These are phyloP conservation scores for Taphrina pruni DNA, from an alignment of 1,139 yeast genomes.

Conservation along the genomic window DNA sequence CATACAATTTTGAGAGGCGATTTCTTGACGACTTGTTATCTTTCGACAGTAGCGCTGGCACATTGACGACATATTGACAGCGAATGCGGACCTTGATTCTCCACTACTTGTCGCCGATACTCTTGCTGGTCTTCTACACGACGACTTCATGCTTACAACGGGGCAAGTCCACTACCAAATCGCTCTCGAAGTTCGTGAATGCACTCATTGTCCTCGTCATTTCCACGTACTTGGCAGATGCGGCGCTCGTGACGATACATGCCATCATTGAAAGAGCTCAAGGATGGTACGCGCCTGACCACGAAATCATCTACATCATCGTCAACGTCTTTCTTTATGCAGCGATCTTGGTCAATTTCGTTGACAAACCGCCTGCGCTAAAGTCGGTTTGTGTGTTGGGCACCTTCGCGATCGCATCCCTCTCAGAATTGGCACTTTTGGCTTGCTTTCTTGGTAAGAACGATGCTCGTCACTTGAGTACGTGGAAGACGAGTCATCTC, in stretches of 20 bases:
- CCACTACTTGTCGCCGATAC: slow-evolving; percentile 22
- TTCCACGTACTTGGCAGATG: slow-evolving; percentile 22
- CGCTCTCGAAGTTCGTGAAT: slow-evolving; percentile 8
- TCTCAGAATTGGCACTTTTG: slow-evolving; percentile 26
- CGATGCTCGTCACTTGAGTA: slow-evolving; percentile 11
- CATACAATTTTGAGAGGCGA: too few relatives aligned
- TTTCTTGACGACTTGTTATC: too few relatives aligned
- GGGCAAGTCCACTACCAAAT: slow-evolving; percentile 7
- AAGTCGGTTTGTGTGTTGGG: slow-evolving; percentile 22
- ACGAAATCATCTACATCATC: slow-evolving; percentile 26
- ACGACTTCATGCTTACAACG: slow-evolving; percentile 31
- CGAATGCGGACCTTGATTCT: slow-evolving; percentile 24
- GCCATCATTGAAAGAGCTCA: slow-evolving; percentile 21
- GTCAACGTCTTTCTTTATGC: slow-evolving; percentile 31
- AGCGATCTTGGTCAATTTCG: slow-evolving; percentile 29
- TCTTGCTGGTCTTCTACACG: slow-evolving; percentile 16
- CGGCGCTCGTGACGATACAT: slow-evolving; percentile 23
- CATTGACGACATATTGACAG: not conserved
- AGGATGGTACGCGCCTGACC: slow-evolving; percentile 33
- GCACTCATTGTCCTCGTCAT: slow-evolving; percentile 18
- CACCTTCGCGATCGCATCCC: slow-evolving; percentile 11
- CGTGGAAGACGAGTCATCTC: slow-evolving; percentile 20
- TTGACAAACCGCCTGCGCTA: slow-evolving; percentile 31
- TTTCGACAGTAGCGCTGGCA: not conserved
- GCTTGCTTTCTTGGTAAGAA: slow-evolving; percentile 25